phyloP scores from a whole-genome alignment of 257 asterid genomes.

The Ligustrum vulgare region DNA sequence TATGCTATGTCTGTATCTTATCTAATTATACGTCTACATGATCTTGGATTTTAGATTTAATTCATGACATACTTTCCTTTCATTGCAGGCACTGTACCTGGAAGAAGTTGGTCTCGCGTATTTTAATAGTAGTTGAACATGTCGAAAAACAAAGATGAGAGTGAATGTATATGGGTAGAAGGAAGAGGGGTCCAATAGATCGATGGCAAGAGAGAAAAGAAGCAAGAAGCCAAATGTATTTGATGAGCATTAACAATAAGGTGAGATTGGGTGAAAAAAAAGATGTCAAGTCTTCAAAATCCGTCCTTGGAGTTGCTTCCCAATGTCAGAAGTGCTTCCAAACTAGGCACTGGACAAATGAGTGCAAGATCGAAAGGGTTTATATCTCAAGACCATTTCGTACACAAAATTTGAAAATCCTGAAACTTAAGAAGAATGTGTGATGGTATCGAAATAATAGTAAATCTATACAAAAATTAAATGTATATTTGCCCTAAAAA shows the following conservation, averaged over 20 bases:
- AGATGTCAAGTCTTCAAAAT: conserved; percentile 51
- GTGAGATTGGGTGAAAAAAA: conserved; percentile 88
- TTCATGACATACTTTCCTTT: neutral
- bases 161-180: conserved; percentile 98
- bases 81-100: neutral
- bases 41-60: neutral
- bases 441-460: too few species aligned
- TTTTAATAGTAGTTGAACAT: conserved; percentile 32
- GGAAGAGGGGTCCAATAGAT: conserved; percentile 97
- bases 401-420: conserved; percentile 84
- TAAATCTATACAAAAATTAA: too few species aligned
- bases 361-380: conserved; percentile 89
- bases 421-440: conserved; percentile 76
- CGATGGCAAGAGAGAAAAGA: conserved; percentile 99
- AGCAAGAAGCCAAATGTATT: conserved; percentile 96
- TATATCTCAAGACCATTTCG: conserved; percentile 88
- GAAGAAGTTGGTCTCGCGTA: neutral
- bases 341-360: conserved; percentile 91
- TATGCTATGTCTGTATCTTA: too few species aligned
- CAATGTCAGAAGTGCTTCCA: conserved; percentile 95
- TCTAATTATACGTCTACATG: neutral
- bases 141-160: conserved; percentile 70
- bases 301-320: conserved; percentile 50
- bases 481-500: too few species aligned
- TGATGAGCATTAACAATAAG: conserved; percentile 92